Evolutionary conservation across 2,329 filamentous ascomycete species (phyloP), one percentile per base, ranked within the genome.

Genomic region (Ophiosphaerella herpotricha): DNA sequence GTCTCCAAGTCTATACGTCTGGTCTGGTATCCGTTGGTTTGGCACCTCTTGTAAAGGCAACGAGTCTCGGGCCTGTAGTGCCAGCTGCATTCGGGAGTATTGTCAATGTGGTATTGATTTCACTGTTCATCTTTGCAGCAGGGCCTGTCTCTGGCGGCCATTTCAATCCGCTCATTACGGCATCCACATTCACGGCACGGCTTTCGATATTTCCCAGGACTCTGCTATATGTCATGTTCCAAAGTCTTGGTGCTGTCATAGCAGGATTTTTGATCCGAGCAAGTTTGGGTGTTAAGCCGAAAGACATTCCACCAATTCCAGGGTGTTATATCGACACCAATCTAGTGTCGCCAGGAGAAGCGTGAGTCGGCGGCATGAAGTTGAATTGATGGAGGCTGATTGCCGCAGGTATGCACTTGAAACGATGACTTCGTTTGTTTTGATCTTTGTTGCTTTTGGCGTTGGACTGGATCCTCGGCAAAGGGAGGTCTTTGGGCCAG

Each of bases 401-500:
- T 5, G 14, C 31, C 9, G 6, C 3, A 63, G 58, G 29, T 78
- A 82, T 46, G 67, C 78, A 7, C 71, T 80, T 34, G 81, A 83
- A 57, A 77, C 77, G 35, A 72, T 80, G 46, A 72, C 74, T 4
- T 74, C 71, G 4, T 72, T 79, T n/a, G 68, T 76, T 1, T 53
- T 81, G 12, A 60, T 84, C 0, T 75, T 80, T 55, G 69, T 82
- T 16, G 74, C 78, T 0, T 82, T 81, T 53, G 79, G 80, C 1
- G 77, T 81, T 9, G 80, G 79, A 13, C 68, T 83, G 4, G 81
- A 83, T 60, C 81, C 81, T 2, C 68, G 80, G 3, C 80, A 83
- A 57, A 72, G 72, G 1, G 66, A 74, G 14, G 63, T 80, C 3
- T 81, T 80, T 55, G 80, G 80, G 0, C 79, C 77, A 5, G 75